phyloP scores from a whole-genome alignment of 2,329 filamentous ascomycete genomes.

The Ophiostoma triangulosporum region DNA sequence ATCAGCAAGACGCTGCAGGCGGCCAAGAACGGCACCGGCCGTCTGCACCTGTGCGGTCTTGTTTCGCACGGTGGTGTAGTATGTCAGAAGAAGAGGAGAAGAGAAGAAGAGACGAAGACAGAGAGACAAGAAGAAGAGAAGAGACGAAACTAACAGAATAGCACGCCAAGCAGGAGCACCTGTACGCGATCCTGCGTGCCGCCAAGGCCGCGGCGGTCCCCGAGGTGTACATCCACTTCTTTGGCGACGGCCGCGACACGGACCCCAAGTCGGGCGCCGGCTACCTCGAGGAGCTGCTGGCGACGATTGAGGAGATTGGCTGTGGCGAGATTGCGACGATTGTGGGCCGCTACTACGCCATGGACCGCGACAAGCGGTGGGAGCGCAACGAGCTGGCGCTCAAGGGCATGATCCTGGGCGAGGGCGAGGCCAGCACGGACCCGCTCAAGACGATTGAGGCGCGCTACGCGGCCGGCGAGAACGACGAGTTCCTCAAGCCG shows the following conservation, averaged over 20 bases:
- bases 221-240: constrained; percentile 97
- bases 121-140: too few relatives aligned
- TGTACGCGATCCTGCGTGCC: constrained; percentile 74
- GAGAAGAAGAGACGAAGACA: too few relatives aligned
- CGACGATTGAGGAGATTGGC: constrained; percentile 70
- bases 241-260: constrained; percentile 93
- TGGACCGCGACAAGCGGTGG: constrained; percentile 99
- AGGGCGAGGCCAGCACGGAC: constrained; percentile 76
- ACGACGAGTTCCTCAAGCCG: constrained; percentile 95
- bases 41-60: constrained; percentile 82
- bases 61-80: constrained; percentile 90
- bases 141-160: constrained; percentile 23
- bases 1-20: constrained; percentile 64
- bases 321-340: constrained; percentile 81
- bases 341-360: constrained; percentile 93
- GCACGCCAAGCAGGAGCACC: constrained; percentile 91
- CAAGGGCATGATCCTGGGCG: constrained; percentile 72
- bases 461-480: constrained; percentile 77
- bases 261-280: constrained; percentile 86
- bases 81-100: too few relatives aligned
- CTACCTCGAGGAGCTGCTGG: constrained; percentile 78
- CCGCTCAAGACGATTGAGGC: constrained; percentile 77
- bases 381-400: constrained; percentile 83
- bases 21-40: constrained; percentile 78
- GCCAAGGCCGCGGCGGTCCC: constrained; percentile 81